Conservation (phyloP, 768 basidiomycete species). For the Boletus subcaerulescens region DNA sequence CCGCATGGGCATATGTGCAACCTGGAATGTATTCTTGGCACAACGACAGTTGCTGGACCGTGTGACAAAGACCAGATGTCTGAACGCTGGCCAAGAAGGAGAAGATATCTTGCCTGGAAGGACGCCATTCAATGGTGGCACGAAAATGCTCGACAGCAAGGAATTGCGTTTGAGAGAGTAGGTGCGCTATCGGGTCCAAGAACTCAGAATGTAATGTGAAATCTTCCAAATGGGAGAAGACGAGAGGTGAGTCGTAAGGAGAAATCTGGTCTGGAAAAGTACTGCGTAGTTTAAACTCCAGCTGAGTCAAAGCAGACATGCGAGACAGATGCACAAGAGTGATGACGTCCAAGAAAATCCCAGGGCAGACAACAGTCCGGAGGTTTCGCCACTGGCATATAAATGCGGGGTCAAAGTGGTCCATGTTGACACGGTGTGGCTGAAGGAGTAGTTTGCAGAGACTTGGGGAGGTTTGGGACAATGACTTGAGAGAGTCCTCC, state of each 20-base stretch:
- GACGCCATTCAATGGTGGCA: not conserved
- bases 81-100: not conserved
- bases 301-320: not conserved
- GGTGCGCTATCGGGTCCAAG: not conserved
- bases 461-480: not conserved
- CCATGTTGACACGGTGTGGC: not conserved
- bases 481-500: not conserved
- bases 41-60: not conserved
- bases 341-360: too few species aligned
- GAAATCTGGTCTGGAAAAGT: not conserved
- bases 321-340: not conserved
- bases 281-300: not conserved
- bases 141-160: not conserved
- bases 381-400: not conserved
- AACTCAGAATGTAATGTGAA: not conserved
- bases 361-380: too few species aligned
- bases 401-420: not conserved
- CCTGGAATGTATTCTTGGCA: too few species aligned
- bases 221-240: not conserved
- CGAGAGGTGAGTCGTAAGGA: not conserved
- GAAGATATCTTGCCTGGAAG: not conserved
- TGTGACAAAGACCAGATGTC: not conserved
- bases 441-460: not conserved
- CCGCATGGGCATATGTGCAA: too few species aligned
- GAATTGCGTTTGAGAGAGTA: not conserved